Evolutionary conservation across 164 flowering plant species (phyloP).

Genomic region (Macadamia tetraphylla): DNA sequence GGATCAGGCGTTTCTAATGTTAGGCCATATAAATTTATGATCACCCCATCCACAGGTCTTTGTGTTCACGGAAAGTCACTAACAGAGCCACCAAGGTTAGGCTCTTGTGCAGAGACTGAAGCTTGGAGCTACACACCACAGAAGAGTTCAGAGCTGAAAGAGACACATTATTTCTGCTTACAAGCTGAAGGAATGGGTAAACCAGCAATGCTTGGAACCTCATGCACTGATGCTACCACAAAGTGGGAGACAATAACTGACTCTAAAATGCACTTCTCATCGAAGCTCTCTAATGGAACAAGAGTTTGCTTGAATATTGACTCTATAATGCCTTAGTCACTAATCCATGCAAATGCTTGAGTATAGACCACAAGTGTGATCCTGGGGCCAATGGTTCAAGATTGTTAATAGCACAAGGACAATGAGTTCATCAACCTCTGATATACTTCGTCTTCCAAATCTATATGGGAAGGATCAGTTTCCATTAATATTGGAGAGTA

Average conservation of each 20-base stretch:
- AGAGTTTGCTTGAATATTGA: conserved; percentile 64
- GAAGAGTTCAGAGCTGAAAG: conserved; percentile 27
- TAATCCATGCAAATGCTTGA: conserved; percentile 55
- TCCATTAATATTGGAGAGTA: neutral
- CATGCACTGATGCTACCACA: conserved; percentile 31
- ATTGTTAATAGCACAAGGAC: conserved; percentile 37
- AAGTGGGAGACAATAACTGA: conserved; percentile 59
- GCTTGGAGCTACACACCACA: conserved; percentile 49
- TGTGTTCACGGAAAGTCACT: conserved; percentile 38
- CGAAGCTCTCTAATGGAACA: conserved; percentile 27
- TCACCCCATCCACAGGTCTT: conserved; percentile 66
- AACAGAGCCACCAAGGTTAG: conserved; percentile 40
- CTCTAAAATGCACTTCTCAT: conserved; percentile 60
- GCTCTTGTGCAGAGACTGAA: conserved; percentile 53
- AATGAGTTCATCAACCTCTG: conserved; percentile 9
- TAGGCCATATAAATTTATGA: conserved; percentile 37
- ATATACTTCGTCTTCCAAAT: neutral
- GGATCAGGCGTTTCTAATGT: conserved; percentile 58
- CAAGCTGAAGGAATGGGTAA: conserved; percentile 37
- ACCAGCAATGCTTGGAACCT: conserved; percentile 41
- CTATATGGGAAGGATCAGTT: neutral
- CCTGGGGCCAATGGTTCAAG: conserved; percentile 85
- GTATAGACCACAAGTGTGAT: conserved; percentile 41
- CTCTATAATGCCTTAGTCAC: conserved; percentile 39
- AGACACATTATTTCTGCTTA: conserved; percentile 46